These are phyloP conservation scores for Torulaspora quercuum DNA, from an alignment of 805 yeast species.

Conservation along the genomic window DNA sequence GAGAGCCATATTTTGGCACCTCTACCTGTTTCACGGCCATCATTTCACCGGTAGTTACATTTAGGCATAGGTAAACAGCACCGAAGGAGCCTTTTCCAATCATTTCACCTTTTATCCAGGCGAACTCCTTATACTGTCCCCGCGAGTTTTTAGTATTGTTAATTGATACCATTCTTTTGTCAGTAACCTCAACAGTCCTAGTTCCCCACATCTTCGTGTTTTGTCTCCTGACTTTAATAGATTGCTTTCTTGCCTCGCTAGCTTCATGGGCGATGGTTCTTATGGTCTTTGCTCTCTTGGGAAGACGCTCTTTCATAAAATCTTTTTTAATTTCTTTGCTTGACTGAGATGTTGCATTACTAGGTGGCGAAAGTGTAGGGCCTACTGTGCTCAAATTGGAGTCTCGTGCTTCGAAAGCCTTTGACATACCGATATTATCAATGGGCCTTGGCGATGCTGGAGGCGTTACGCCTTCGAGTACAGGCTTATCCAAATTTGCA, in stretches of 20 bases:
- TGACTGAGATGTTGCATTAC: conserved; percentile 1
- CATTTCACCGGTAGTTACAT: conserved; percentile 97
- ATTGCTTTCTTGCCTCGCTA: conserved; percentile 50
- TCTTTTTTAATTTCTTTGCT: conserved; percentile 6
- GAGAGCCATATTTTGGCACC: conserved; percentile 47
- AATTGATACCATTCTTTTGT: conserved; percentile 62
- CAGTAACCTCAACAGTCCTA: conserved; percentile 82
- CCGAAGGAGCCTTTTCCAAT: conserved; percentile 98
- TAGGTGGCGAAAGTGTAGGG: conserved; percentile 2
- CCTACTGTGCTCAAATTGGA: neutral
- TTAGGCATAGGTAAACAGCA: conserved; percentile 83
- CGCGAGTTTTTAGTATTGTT: conserved; percentile 60
- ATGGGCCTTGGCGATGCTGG: conserved; percentile 49
- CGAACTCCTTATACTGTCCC: conserved; percentile 78
- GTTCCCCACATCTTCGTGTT: conserved; percentile 99
- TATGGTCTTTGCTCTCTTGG: conserved; percentile 80
- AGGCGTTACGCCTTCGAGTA: conserved; percentile 66
- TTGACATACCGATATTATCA: conserved; percentile 14
- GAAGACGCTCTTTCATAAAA: conserved; percentile 19
- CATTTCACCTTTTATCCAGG: conserved; percentile 96
- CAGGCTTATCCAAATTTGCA: conserved; percentile 88
- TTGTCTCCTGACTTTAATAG: conserved; percentile 51
- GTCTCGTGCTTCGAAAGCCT: conserved; percentile 2
- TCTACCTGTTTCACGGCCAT: conserved; percentile 96
- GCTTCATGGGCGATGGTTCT: conserved; percentile 94